Percentiles rank a stretch among this genome's conserved stretches.
phyloP scores from a whole-genome alignment of 1,139 yeast species.

The Blastobotrys malaysiensis region DNA sequence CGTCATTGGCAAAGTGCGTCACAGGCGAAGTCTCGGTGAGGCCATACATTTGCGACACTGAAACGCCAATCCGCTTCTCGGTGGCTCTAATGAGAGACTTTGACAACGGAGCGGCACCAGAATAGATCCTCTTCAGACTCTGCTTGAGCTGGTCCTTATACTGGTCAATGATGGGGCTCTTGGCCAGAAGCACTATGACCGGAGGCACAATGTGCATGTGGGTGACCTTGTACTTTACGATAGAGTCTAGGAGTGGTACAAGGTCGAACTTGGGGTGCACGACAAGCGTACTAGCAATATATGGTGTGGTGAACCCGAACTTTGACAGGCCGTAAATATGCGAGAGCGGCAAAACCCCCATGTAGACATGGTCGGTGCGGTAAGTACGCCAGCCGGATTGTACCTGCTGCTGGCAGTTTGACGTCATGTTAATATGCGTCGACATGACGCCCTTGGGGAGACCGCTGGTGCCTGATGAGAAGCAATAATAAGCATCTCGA shows the following conservation, averaged over 20 bases:
- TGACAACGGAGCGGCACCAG: slow-evolving; percentile 39
- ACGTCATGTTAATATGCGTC: slow-evolving; percentile 42
- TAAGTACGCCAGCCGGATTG: slow-evolving; percentile 10
- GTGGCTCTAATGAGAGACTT: slow-evolving; percentile 22
- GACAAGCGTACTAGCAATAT: slow-evolving; percentile 25
- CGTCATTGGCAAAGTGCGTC: slow-evolving; percentile 21
- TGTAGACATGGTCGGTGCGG: slow-evolving; percentile 11
- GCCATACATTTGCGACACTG: slow-evolving; percentile 63
- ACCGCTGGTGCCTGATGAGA: slow-evolving; percentile 77
- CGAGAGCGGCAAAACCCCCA: slow-evolving; percentile 34
- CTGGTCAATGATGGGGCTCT: slow-evolving; percentile 32
- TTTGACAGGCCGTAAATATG: slow-evolving; percentile 35
- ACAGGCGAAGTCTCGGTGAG: slow-evolving; percentile 46
- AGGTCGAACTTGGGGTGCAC: slow-evolving; percentile 33
- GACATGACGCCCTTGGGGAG: slow-evolving; percentile 68
- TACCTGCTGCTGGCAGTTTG: slow-evolving; percentile 28
- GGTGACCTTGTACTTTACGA: slow-evolving; percentile 27
- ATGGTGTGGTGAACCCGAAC: slow-evolving; percentile 24
- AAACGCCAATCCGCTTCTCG: slow-evolving; percentile 11
- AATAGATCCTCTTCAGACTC: slow-evolving; percentile 22
- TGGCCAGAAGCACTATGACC: slow-evolving; percentile 35
- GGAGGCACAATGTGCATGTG: slow-evolving; percentile 36
- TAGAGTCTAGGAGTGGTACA: slow-evolving; percentile 26
- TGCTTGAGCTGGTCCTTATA: slow-evolving; percentile 23
- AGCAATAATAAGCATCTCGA: slow-evolving; percentile 38